Conservation (phyloP, 768 basidiomycete species). For the Podaxis mareebaensis region DNA sequence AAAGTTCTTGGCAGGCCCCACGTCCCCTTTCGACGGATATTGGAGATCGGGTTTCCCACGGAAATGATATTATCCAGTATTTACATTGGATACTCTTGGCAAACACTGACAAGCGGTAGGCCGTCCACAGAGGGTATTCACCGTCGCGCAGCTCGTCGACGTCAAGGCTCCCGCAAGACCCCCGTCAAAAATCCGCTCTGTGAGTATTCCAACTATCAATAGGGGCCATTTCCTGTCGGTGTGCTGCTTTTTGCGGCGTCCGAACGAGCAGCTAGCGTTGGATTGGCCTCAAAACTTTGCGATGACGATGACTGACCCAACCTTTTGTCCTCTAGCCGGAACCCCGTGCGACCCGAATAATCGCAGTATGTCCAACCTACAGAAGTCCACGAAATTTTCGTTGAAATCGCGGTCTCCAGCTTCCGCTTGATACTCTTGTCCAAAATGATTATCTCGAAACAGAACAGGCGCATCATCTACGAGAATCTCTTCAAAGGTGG, state of each 20-base stretch:
- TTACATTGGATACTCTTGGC: not conserved
- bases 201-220: slow-evolving; percentile 34
- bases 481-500: slow-evolving; percentile 99
- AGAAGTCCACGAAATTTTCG: not conserved
- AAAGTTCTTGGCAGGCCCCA: no score
- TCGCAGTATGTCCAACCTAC: slow-evolving; percentile 37
- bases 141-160: slow-evolving; percentile 30
- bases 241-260: slow-evolving; percentile 26
- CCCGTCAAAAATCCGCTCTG: slow-evolving; percentile 39
- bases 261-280: slow-evolving; percentile 32
- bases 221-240: slow-evolving; percentile 19
- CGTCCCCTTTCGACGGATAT: no score
- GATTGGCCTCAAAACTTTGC: slow-evolving; percentile 34
- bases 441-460: slow-evolving; percentile 96
- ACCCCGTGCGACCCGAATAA: slow-evolving; percentile 36
- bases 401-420: slow-evolving; percentile 22
- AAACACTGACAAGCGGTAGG: slow-evolving; percentile 7
- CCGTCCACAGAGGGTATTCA: slow-evolving; percentile 4
- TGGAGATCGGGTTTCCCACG: not conserved
- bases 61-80: not conserved
- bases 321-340: slow-evolving; percentile 32
- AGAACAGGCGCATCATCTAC: slow-evolving; percentile 94
- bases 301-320: slow-evolving; percentile 37
- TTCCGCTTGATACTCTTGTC: slow-evolving; percentile 36
- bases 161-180: slow-evolving; percentile 39